Evolutionary conservation across 352 stramenopile species (phyloP).

Genomic region (Phytophthora vignae): DNA sequence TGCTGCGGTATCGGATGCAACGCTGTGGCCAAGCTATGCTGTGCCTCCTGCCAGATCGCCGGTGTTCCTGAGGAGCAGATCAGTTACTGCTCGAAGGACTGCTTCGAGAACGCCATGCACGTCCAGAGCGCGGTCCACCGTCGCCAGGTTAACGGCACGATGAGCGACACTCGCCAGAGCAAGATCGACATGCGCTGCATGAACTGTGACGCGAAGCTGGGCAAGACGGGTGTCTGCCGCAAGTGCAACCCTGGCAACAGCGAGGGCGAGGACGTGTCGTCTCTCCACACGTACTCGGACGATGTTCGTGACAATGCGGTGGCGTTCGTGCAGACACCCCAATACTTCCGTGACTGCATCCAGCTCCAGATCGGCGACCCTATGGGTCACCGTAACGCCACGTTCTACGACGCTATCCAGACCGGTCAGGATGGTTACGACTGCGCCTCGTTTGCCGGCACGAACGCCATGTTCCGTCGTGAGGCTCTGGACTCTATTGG

Average conservation of each 20-base stretch:
- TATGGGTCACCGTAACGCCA: conserved; percentile 83
- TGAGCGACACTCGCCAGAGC: conserved; percentile 68
- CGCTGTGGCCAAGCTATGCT: conserved; percentile 84
- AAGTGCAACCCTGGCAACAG: conserved; percentile 73
- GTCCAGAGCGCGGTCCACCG: conserved; percentile 79
- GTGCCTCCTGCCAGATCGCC: conserved; percentile 84
- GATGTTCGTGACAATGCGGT: conserved; percentile 80
- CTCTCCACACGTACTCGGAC: conserved; percentile 83
- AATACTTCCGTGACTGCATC: conserved; percentile 89
- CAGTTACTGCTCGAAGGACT: conserved; percentile 89
- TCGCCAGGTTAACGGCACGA: conserved; percentile 83
- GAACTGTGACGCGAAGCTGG: conserved; percentile 77
- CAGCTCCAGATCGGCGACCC: conserved; percentile 86
- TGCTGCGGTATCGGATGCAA: conserved; percentile 82
- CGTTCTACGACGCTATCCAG: conserved; percentile 89
- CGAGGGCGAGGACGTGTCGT: conserved; percentile 59
- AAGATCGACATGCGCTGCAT: conserved; percentile 84
- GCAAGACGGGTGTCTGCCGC: conserved; percentile 76
- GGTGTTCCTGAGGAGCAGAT: conserved; percentile 85
- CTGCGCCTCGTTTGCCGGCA: conserved; percentile 85
- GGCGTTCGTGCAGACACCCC: conserved; percentile 83
- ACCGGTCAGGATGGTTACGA: conserved; percentile 89
- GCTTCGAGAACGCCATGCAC: conserved; percentile 89
- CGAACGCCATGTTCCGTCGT: conserved; percentile 85
- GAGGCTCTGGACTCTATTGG: conserved; percentile 88